Base-by-base conservation (phyloP, 345 rosid species). In the Raphanus sativus region DNA sequence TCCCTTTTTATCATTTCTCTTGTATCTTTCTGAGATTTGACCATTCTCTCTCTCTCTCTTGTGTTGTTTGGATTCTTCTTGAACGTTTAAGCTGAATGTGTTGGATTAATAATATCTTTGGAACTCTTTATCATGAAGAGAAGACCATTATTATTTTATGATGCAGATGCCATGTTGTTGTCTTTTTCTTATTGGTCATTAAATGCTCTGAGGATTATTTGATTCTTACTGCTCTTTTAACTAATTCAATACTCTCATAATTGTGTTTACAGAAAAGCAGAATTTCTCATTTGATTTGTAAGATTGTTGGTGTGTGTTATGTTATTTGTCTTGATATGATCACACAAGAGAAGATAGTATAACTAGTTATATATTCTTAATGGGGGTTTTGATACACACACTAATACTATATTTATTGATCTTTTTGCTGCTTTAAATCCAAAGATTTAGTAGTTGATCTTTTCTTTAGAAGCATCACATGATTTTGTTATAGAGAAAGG, bases 301-400 rank as follows among this genome's bases (percentile, higher is more conserved):
- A 38, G 17, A 28, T 42, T 48, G 0, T 32, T 17, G 24, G 21
- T 70, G 26, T 72, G 68, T 62, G 68, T 72, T 2, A 2, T 26
- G 52, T 38, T 71, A 45, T 13, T 73, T 73, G 63, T 64, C 16
- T 52, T 52, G 16, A 65, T 65, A 28, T 34, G 70, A 34, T 65
- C 29, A 74, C 15, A 13, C 52, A 40, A 40, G 52, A 45, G 6
- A 45, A 45, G 15, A 45, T 45, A 45, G 52, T 13, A 45, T 45
- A 11, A 61, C 6, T 61, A 72, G 77, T 38, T 74, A 55, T 26
- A 55, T 26, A 12, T 12, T 54, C 2, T 29, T 29, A 17, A 62
- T 7, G 62, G n/a, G 36, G 6, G 0, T 40, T 15, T 50, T 34
- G 24, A 34, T 63, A 45, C 45, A 11, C 45, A 11, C 26, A 50